A percentile compares a stretch with the other conserved stretches of the same genome.
Conservation (phyloP, 2,329 filamentous ascomycete genomes). For the Coniochaeta pulveracea region DNA sequence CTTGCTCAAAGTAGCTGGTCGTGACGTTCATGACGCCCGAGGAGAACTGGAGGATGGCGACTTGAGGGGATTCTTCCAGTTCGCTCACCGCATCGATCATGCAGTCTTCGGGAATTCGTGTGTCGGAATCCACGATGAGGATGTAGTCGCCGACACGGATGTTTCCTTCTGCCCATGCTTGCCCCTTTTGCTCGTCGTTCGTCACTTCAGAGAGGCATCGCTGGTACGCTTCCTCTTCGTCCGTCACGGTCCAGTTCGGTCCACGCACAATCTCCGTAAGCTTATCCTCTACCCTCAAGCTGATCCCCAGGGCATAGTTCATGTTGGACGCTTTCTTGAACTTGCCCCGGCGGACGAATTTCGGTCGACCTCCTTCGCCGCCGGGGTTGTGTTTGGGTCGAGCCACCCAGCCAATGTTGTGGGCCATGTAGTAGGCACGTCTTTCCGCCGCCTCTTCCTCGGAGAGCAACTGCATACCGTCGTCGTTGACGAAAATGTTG, state of each 20-base stretch:
- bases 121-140: slow-evolving; percentile 57
- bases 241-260: slow-evolving; percentile 11
- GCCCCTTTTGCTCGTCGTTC: slow-evolving; percentile 33
- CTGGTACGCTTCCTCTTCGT: slow-evolving; percentile 38
- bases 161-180: slow-evolving; percentile 48
- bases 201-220: slow-evolving; percentile 35
- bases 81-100: slow-evolving; percentile 58
- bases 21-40: slow-evolving; percentile 70
- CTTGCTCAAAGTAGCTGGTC: slow-evolving; percentile 62
- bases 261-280: slow-evolving; percentile 27
- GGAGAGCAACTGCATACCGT: slow-evolving; percentile 45
- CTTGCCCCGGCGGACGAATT: slow-evolving; percentile 40
- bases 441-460: slow-evolving; percentile 26
- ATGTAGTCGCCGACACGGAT: slow-evolving; percentile 53
- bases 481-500: slow-evolving; percentile 50
- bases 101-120: slow-evolving; percentile 55
- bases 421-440: slow-evolving; percentile 36
- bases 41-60: slow-evolving; percentile 60
- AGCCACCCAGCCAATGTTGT: slow-evolving; percentile 36
- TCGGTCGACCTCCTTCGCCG: slow-evolving; percentile 21
- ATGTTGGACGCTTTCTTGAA: slow-evolving; percentile 70
- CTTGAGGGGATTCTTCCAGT: slow-evolving; percentile 57
- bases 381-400: slow-evolving; percentile 33
- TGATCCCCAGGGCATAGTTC: slow-evolving; percentile 57
- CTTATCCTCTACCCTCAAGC: slow-evolving; percentile 49